Conservation (phyloP, 1,284 basidiomycete species). For the Cryptococcus sp. region DNA sequence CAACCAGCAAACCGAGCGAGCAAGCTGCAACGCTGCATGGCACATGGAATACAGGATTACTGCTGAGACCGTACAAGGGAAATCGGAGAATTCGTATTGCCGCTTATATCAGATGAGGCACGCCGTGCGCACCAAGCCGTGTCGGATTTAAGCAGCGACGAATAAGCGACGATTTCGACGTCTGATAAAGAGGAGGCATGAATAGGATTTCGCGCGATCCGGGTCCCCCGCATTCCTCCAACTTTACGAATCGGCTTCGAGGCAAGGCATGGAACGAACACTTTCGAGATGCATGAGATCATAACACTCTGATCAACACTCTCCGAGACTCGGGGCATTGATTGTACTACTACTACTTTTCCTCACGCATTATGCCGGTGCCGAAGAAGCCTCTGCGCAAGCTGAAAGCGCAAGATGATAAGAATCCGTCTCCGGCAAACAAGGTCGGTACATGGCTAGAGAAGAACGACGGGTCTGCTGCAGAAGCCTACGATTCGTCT, state of each 20-base stretch:
- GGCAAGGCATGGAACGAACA: no score
- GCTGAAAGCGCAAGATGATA: slow-evolving; percentile 44
- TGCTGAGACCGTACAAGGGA: no score
- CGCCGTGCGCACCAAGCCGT: neutral
- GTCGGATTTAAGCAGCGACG: slow-evolving; percentile 5
- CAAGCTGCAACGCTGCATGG: neutral
- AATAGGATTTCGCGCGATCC: neutral
- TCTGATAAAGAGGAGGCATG: neutral
- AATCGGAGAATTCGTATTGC: neutral
- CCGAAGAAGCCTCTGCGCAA: slow-evolving; percentile 36
- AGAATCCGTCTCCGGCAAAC: slow-evolving; percentile 33
- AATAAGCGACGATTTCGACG: slow-evolving; percentile 3
- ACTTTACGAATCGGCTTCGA: no score
- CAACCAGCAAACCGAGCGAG: neutral
- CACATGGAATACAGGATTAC: no score
- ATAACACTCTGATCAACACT: neutral
- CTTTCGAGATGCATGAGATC: neutral
- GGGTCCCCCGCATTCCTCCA: no score
- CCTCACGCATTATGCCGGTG: slow-evolving; percentile 16
- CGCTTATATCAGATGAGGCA: slow-evolving; percentile 4
- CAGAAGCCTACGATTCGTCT: slow-evolving; percentile 45
- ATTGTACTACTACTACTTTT: no score
- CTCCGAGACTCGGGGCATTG: no score
- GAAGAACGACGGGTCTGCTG: slow-evolving; percentile 26
- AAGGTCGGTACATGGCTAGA: slow-evolving; percentile 54